A percentile compares a stretch with the other conserved stretches of the same genome.
These are phyloP conservation scores for Punctularia strigosozonata DNA, from an alignment of 768 basidiomycete genomes.

Conservation along the genomic window DNA sequence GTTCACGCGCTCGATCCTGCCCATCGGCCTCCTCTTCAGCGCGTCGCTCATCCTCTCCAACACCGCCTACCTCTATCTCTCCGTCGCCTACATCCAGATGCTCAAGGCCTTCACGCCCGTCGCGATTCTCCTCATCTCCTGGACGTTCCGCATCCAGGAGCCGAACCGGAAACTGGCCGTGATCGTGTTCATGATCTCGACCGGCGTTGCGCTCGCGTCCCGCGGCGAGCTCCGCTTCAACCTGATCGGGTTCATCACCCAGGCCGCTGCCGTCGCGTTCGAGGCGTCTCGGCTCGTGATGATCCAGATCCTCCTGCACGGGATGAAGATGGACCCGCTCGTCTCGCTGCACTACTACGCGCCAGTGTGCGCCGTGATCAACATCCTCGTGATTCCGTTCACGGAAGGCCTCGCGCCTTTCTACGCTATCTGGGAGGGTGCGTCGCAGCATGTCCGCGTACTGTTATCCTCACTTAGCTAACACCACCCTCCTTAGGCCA, in stretches of 20 bases:
- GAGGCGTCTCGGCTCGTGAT: slow-evolving; percentile 92
- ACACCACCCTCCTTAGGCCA: neutral
- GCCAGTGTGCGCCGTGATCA: slow-evolving; percentile 87
- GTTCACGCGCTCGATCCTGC: slow-evolving; percentile 79
- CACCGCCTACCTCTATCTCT: slow-evolving; percentile 84
- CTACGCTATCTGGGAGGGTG: slow-evolving; percentile 42
- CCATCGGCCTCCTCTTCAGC: slow-evolving; percentile 89
- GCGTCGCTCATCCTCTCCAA: slow-evolving; percentile 88
- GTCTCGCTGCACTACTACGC: slow-evolving; percentile 95
- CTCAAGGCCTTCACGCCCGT: slow-evolving; percentile 91
- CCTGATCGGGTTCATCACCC: slow-evolving; percentile 76
- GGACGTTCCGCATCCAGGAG: slow-evolving; percentile 80
- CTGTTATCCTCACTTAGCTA: neutral
- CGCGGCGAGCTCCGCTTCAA: slow-evolving; percentile 84
- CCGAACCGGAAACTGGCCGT: slow-evolving; percentile 69
- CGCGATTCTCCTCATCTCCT: slow-evolving; percentile 88
- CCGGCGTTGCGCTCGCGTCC: slow-evolving; percentile 81
- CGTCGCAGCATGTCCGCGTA: slow-evolving; percentile 4
- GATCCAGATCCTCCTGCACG: slow-evolving; percentile 91
- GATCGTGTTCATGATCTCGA: slow-evolving; percentile 87
- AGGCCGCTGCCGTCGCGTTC: slow-evolving; percentile 84
- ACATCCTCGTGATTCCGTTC: slow-evolving; percentile 77
- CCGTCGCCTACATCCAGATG: slow-evolving; percentile 95
- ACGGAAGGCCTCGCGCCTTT: slow-evolving; percentile 89
- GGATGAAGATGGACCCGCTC: slow-evolving; percentile 95